Percentiles rank a stretch among this genome's conserved stretches.
Evolutionary conservation across 495 filamentous ascomycete genomes (phyloP).

Genomic region (Articulospora tetracladia): DNA sequence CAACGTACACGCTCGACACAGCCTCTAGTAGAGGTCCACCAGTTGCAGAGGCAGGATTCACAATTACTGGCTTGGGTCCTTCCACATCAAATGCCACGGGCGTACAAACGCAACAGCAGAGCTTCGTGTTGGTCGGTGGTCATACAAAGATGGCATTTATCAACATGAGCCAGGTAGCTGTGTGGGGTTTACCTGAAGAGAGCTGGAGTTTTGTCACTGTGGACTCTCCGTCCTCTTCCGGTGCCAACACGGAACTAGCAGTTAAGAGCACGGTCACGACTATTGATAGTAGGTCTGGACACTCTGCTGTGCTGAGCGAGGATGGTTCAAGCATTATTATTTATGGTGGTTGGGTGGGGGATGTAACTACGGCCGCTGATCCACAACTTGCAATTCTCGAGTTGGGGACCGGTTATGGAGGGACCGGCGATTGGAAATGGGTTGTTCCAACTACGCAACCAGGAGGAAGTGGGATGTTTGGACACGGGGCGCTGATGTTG

Average conservation of each 20-base stretch:
- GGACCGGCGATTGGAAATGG: slow-evolving; percentile 71
- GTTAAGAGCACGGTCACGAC: slow-evolving; percentile 51
- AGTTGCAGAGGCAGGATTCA: slow-evolving; percentile 83
- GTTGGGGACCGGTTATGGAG: slow-evolving; percentile 66
- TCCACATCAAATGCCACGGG: slow-evolving; percentile 54
- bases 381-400: slow-evolving; percentile 77
- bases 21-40: slow-evolving; percentile 42
- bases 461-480: slow-evolving; percentile 58
- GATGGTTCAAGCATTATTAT: slow-evolving; percentile 74
- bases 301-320: slow-evolving; percentile 72
- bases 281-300: slow-evolving; percentile 79
- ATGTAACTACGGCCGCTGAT: slow-evolving; percentile 64
- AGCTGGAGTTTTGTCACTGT: slow-evolving; percentile 79
- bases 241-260: slow-evolving; percentile 23
- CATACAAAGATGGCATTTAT: slow-evolving; percentile 82
- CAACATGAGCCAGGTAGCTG: slow-evolving; percentile 86
- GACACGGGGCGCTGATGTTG: slow-evolving; percentile 80
- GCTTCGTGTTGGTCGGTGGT: slow-evolving; percentile 80
- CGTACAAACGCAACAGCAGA: slow-evolving; percentile 60
- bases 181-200: slow-evolving; percentile 82
- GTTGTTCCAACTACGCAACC: slow-evolving; percentile 51
- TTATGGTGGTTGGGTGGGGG: slow-evolving; percentile 88
- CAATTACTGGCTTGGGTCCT: slow-evolving; percentile 64
- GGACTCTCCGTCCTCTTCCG: slow-evolving; percentile 34
- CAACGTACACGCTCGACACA: slow-evolving; percentile 14